phyloP scores from a whole-genome alignment of 225 moss, liverwort and hornwort genomes.

The Pseudoscleropodium purum region DNA sequence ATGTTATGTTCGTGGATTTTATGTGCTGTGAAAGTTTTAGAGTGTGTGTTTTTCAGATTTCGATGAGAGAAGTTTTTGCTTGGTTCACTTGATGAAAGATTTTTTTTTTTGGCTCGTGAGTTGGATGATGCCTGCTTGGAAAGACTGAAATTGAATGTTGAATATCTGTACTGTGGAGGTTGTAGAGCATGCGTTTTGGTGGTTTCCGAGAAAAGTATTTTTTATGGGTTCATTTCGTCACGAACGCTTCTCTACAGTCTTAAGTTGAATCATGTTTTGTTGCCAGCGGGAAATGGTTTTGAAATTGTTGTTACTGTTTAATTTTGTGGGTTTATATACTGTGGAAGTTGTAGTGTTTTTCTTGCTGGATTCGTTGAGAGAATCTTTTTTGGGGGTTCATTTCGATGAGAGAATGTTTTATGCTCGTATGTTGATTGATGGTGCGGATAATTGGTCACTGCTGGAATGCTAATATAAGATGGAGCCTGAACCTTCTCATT shows the following conservation, averaged over 20 bases:
- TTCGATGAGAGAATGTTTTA: not conserved
- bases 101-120: not conserved
- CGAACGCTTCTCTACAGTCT: not conserved
- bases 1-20: not conserved
- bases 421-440: not conserved
- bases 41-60: not conserved
- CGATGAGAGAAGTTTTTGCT: not conserved
- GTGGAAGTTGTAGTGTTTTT: not conserved
- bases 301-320: not conserved
- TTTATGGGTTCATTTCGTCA: not conserved
- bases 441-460: not conserved
- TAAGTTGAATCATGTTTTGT: not conserved
- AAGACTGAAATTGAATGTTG: not conserved
- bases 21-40: not conserved
- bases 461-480: not conserved
- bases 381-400: not conserved
- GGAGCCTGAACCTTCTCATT: not conserved
- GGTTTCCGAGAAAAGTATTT: not conserved
- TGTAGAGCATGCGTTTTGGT: not conserved
- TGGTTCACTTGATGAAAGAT: not conserved
- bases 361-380: not conserved
- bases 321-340: not conserved
- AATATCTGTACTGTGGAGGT: not conserved
- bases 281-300: not conserved
- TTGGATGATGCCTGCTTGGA: not conserved